phyloP scores from a whole-genome alignment of 441 rosid species.

The Viola pubescens region DNA sequence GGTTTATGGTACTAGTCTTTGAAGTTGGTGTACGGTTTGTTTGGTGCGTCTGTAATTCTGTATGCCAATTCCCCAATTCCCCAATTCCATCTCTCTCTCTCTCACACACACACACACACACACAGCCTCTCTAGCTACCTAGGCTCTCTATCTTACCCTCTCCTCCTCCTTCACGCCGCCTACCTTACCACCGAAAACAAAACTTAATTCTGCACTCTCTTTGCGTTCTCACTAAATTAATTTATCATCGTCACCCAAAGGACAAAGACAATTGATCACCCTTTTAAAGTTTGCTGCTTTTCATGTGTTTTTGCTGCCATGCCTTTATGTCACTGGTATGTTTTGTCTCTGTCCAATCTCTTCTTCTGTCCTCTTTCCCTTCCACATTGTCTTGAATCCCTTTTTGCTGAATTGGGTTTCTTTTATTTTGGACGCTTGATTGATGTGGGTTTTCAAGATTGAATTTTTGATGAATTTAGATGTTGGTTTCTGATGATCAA shows the following conservation, averaged over 20 bases:
- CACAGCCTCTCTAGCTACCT: background rate
- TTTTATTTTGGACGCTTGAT: conserved; percentile 19
- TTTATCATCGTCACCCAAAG: conserved; percentile 4
- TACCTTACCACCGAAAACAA: conserved; percentile 30
- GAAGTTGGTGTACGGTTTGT: conserved; percentile 9
- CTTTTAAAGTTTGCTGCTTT: background rate
- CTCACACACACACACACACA: conserved; percentile 14
- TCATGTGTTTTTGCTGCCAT: background rate
- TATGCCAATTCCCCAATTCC: background rate
- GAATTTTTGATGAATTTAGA: conserved; percentile 11
- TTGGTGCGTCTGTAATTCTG: conserved; percentile 10
- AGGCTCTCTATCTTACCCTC: conserved; percentile 18
- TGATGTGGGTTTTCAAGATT: conserved; percentile 17
- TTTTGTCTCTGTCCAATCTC: conserved; percentile 15
- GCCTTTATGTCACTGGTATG: conserved; percentile 12
- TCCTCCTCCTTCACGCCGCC: conserved; percentile 75
- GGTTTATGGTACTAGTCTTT: conserved; percentile 2
- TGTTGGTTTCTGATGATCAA: conserved; percentile 23
- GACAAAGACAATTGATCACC: conserved; percentile 9
- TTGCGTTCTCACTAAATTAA: conserved; percentile 33
- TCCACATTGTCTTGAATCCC: conserved; percentile 29
- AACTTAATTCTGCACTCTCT: conserved; percentile 34
- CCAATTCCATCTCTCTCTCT: background rate
- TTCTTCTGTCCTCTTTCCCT: conserved; percentile 23
- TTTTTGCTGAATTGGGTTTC: conserved; percentile 38